These are phyloP conservation scores for Cryptococcus maquisensis DNA, from an alignment of 1,284 basidiomycete species.

Conservation along the genomic window DNA sequence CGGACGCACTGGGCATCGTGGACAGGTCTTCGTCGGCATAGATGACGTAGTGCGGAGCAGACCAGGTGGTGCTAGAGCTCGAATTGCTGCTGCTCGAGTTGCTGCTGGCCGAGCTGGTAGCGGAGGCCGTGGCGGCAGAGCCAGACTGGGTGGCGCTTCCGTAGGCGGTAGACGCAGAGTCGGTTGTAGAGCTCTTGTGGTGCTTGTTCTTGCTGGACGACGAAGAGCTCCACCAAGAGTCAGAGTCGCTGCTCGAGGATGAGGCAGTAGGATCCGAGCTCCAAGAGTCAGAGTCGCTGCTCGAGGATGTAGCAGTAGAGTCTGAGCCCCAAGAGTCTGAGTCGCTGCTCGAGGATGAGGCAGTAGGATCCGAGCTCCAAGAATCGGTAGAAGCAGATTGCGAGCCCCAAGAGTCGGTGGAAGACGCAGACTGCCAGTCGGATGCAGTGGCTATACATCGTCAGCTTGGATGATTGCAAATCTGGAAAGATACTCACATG, in stretches of 20 bases:
- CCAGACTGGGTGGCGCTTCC: constrained; percentile 7
- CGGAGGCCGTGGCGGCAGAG: not conserved
- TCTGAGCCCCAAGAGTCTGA: not conserved
- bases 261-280: not conserved
- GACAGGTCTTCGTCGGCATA: constrained; percentile 37
- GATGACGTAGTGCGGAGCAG: constrained; percentile 43
- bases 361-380: not conserved
- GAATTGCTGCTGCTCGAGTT: not conserved
- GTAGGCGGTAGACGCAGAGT: constrained; percentile 1
- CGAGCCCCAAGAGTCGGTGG: too few species aligned
- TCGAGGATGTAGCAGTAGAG: not conserved
- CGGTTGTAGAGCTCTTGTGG: not conserved
- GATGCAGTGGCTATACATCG: not conserved
- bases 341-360: not conserved
- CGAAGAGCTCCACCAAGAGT: not conserved
- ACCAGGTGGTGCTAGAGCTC: constrained; percentile 8
- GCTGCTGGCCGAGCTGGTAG: constrained; percentile 2
- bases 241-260: constrained; percentile 1
- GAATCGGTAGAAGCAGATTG: too few species aligned
- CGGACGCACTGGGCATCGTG: constrained; percentile 31
- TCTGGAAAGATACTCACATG: not conserved
- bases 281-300: not conserved
- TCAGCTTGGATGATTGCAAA: not conserved
- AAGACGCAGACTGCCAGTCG: too few species aligned
- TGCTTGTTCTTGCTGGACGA: not conserved